Evolutionary conservation across 1,139 yeast species (phyloP).

Genomic region (Protomyces arabidopsidicola): DNA sequence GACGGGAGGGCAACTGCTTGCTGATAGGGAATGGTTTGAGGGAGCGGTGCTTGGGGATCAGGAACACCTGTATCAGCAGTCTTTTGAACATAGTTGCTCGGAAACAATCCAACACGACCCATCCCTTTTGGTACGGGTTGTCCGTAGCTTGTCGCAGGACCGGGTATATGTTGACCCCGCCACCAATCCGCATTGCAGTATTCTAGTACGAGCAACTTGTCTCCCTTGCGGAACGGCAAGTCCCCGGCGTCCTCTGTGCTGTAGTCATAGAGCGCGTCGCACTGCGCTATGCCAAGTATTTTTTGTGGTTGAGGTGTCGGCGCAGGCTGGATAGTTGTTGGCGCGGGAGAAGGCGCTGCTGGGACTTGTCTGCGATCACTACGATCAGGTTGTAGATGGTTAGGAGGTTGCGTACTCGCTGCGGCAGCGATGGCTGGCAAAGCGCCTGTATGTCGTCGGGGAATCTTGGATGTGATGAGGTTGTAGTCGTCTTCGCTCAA

Average conservation of each 20-base stretch:
- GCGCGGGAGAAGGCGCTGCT: slow-evolving; percentile 34
- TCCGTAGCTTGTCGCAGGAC: background rate
- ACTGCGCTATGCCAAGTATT: slow-evolving; percentile 27
- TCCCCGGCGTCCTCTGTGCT: slow-evolving; percentile 68
- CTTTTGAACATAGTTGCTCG: slow-evolving; percentile 68
- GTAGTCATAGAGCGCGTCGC: slow-evolving; percentile 58
- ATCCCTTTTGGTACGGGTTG: slow-evolving; percentile 38
- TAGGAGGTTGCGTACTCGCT: slow-evolving; percentile 36
- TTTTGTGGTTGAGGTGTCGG: slow-evolving; percentile 22
- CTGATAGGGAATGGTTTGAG: slow-evolving; percentile 37
- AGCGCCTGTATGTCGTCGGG: slow-evolving; percentile 47
- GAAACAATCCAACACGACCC: slow-evolving; percentile 73
- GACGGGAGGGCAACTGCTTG: slow-evolving; percentile 38
- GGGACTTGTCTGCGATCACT: slow-evolving; percentile 38
- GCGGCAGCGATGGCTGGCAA: background rate
- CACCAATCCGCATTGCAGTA: slow-evolving; percentile 91
- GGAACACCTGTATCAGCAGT: slow-evolving; percentile 5
- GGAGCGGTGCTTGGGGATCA: background rate
- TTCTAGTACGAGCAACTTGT: slow-evolving; percentile 62
- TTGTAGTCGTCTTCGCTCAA: slow-evolving; percentile 57
- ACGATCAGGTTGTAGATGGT: slow-evolving; percentile 33
- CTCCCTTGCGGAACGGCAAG: slow-evolving; percentile 59
- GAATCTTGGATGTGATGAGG: slow-evolving; percentile 52
- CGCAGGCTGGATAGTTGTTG: background rate
- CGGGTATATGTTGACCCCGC: slow-evolving; percentile 3